These are phyloP conservation scores for Solanum etuberosum DNA, from an alignment of 257 asterid genomes.

Conservation along the genomic window DNA sequence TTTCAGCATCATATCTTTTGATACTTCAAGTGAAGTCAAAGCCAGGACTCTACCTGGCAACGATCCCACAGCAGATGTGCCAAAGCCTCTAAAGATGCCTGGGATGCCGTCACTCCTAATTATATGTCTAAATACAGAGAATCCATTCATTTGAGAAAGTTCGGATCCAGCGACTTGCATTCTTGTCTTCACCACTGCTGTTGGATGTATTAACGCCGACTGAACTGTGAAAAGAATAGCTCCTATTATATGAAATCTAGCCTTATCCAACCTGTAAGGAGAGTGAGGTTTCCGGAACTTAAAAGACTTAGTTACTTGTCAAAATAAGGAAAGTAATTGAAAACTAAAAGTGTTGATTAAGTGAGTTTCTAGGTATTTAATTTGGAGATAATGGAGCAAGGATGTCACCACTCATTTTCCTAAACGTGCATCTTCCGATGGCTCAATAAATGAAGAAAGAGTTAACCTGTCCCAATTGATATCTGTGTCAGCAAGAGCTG, in stretches of 20 bases:
- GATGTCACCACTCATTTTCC: too few relatives aligned
- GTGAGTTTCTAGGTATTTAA: too few relatives aligned
- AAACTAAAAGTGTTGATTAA: background rate
- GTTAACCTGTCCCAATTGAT: constrained; percentile 79
- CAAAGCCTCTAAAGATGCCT: constrained; percentile 83
- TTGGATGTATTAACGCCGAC: constrained; percentile 84
- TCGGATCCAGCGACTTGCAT: constrained; percentile 84
- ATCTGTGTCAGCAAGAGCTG: constrained; percentile 76
- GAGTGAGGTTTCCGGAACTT: background rate
- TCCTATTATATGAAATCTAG: constrained; percentile 74
- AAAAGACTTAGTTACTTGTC: background rate
- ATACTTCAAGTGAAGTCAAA: constrained; percentile 75
- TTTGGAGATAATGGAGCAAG: too few relatives aligned
- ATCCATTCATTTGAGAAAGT: constrained; percentile 41
- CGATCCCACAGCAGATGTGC: constrained; percentile 81
- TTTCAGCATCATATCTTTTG: constrained; percentile 64
- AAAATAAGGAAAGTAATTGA: background rate
- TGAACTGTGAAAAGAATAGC: constrained; percentile 84
- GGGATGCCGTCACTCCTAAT: constrained; percentile 50
- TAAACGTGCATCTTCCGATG: too few relatives aligned
- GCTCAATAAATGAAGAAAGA: too few relatives aligned
- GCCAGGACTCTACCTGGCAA: constrained; percentile 94
- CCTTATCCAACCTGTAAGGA: constrained; percentile 65
- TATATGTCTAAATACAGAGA: constrained; percentile 53
- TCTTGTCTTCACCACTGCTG: constrained; percentile 83